phyloP scores from a whole-genome alignment of 495 filamentous ascomycete species.

The Aspergillus ostianus region DNA sequence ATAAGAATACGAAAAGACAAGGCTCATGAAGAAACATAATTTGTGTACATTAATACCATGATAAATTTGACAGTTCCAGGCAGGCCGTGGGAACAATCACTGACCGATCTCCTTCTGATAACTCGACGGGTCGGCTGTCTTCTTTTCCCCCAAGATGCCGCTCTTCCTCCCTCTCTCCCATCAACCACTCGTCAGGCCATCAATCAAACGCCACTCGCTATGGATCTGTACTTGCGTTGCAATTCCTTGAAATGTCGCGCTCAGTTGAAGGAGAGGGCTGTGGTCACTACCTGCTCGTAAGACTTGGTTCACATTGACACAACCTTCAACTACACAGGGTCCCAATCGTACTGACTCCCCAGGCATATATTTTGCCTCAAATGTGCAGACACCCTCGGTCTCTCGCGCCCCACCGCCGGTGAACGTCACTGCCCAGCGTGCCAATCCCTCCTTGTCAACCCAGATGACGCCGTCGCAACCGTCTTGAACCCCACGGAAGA shows the following conservation, averaged over 20 bases:
- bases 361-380: constrained; percentile 85
- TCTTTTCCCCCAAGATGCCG: background rate
- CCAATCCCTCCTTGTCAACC: constrained; percentile 61
- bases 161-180: background rate
- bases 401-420: constrained; percentile 56
- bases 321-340: background rate
- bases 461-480: constrained; percentile 75
- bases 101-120: background rate
- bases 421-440: constrained; percentile 81
- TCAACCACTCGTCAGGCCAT: background rate
- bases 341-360: constrained; percentile 4
- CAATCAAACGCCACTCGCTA: constrained; percentile 22
- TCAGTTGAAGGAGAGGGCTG: constrained; percentile 70
- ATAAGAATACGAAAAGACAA: constrained; percentile 12
- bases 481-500: constrained; percentile 85
- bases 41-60: constrained; percentile 21
- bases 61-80: background rate
- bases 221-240: constrained; percentile 77
- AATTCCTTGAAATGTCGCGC: constrained; percentile 77
- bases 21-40: constrained; percentile 5
- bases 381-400: constrained; percentile 68
- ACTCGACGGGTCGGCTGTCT: background rate
- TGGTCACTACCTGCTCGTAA: constrained; percentile 91
- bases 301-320: constrained; percentile 10
- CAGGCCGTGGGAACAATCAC: background rate